Base-by-base conservation (phyloP, 192 early-diverging fungal genomes). In the Gamsiella multidivaricata region DNA sequence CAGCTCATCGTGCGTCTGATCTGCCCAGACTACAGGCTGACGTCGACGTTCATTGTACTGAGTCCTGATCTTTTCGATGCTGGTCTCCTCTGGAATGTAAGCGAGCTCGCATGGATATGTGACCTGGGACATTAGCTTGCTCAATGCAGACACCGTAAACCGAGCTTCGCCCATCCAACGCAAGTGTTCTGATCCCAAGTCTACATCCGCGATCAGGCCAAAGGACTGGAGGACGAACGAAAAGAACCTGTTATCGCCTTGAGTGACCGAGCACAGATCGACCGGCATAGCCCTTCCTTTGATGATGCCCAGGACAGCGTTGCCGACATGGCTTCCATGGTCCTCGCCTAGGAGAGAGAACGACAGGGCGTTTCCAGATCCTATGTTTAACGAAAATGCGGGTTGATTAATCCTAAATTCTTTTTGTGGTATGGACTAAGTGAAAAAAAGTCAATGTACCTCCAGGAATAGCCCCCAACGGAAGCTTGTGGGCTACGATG, bases 401-500 rank as follows among this genome's bases (percentile, higher is more conserved):
- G 32, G 32, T 31, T 36, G n/a, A n/a, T 18, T 34, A 36, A 55
- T 28, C 8, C 32, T 34, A 20, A 3, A 0, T n/a, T n/a, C n/a
- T n/a, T n/a, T n/a, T n/a, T n/a, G n/a, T n/a, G n/a, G n/a, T n/a
- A n/a, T n/a, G n/a, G n/a, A 17, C 8, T 20, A 17, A 17, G 46
- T n/a, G n/a, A 31, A 39, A 49, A 39, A 39, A 39, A 12, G 46
- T 46, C 12, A 9, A 42, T 9, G 46, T 65, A 76, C 87, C 88
- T 62, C 83, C 81, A 43, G 88, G 88, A 79, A 94, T 87, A 14
- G 86, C 69, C 1, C 92, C 90, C 5, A 95, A 25, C 1, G 91
- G 89, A 5, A 92, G 54, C 20, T 80, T 80, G 41, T 82, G 70
- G 11, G 89, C 87, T 11, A 70, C 55, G 28, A 83, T 54, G 57